These are phyloP conservation scores for Erythrobasidium yunnanense DNA, from an alignment of 768 basidiomycete species.

Conservation along the genomic window DNA sequence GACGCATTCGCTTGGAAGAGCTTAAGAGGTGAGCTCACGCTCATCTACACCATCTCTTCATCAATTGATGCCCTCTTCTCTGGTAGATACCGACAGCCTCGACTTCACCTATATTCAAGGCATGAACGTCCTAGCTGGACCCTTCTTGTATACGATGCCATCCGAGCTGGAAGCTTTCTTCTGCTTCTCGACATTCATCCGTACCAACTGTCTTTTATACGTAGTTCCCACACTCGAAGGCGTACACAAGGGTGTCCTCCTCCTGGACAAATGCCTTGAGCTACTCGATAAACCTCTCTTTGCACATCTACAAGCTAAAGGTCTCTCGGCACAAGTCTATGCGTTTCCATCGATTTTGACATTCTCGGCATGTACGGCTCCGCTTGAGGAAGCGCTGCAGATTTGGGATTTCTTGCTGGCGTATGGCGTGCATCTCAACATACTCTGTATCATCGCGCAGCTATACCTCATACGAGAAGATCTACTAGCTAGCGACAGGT, in stretches of 20 bases:
- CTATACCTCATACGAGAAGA: conserved; percentile 78
- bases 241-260: conserved; percentile 69
- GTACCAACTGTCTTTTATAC: conserved; percentile 86
- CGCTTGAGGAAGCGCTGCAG: conserved; percentile 82
- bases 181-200: conserved; percentile 92
- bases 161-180: conserved; percentile 97
- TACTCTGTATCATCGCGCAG: conserved; percentile 93
- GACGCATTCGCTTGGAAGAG: conserved; percentile 87
- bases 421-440: conserved; percentile 91
- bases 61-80: too few relatives aligned
- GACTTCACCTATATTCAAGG: conserved; percentile 96
- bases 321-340: conserved; percentile 88
- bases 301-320: conserved; percentile 66
- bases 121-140: conserved; percentile 97
- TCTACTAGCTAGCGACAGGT: conserved; percentile 69
- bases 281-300: background rate
- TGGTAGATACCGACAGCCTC: conserved; percentile 41
- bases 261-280: background rate
- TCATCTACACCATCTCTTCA: background rate
- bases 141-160: conserved; percentile 93
- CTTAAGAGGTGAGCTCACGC: background rate
- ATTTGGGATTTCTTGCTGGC: conserved; percentile 97
- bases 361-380: conserved; percentile 90
- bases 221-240: conserved; percentile 92
- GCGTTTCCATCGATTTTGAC: conserved; percentile 95